Evolutionary conservation across 148 eudicot genomes (phyloP).

Genomic region (Drosera capensis): DNA sequence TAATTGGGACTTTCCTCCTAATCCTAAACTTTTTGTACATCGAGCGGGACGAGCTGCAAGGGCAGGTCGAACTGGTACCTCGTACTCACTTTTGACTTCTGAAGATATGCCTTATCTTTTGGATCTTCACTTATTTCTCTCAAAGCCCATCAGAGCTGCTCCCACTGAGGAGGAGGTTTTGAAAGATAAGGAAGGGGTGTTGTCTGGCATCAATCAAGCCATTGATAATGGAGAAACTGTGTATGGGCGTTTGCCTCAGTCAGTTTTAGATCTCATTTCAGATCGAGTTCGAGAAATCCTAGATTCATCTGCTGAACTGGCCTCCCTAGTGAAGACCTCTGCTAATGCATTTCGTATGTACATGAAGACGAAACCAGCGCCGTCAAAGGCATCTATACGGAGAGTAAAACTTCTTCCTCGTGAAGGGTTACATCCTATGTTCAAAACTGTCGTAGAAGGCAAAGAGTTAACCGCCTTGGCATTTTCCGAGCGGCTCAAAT

Average conservation of each 20-base stretch:
- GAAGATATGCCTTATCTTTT: conserved; percentile 73
- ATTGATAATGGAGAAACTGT: conserved; percentile 65
- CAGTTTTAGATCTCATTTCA: conserved; percentile 61
- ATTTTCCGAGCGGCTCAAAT: conserved; percentile 74
- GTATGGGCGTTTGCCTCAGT: conserved; percentile 89
- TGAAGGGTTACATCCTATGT: conserved; percentile 93
- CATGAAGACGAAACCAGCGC: conserved; percentile 50
- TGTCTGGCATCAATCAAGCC: conserved; percentile 49
- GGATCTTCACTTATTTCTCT: conserved; percentile 92
- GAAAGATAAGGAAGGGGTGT: conserved; percentile 39
- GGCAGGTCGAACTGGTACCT: conserved; percentile 90
- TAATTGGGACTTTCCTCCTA: conserved; percentile 81
- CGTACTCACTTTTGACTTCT: conserved; percentile 72
- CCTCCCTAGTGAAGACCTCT: conserved; percentile 38
- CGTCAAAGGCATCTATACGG: conserved; percentile 74
- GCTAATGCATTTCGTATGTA: conserved; percentile 57
- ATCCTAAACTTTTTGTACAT: conserved; percentile 88
- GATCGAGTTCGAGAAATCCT: conserved; percentile 74
- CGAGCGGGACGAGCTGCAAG: conserved; percentile 93
- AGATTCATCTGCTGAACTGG: conserved; percentile 56
- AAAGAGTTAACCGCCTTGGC: conserved; percentile 73
- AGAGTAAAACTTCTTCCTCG: conserved; percentile 65
- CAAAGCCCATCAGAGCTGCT: conserved; percentile 79
- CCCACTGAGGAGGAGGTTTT: conserved; percentile 81
- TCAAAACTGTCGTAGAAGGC: conserved; percentile 38